phyloP scores from a whole-genome alignment of 306 rosid species.

The Alnus glutinosa region DNA sequence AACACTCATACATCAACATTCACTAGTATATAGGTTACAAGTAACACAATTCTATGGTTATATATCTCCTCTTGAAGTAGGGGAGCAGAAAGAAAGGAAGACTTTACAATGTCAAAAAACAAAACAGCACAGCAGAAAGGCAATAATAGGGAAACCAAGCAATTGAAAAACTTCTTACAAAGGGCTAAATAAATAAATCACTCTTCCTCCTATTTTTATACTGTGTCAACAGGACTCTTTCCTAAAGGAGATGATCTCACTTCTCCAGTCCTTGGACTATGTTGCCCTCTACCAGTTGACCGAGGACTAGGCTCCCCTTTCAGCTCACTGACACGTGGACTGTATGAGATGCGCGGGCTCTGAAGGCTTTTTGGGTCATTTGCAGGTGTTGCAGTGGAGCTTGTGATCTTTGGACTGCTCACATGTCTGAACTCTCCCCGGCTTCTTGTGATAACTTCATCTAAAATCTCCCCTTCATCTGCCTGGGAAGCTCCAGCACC shows the following conservation, averaged over 20 bases:
- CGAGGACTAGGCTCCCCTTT: slow-evolving; percentile 69
- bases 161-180: slow-evolving; percentile 25
- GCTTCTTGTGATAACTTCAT: slow-evolving; percentile 86
- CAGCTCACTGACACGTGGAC: slow-evolving; percentile 62
- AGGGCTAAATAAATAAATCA: slow-evolving; percentile 11
- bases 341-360: slow-evolving; percentile 55
- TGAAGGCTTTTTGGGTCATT: slow-evolving; percentile 42
- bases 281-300: slow-evolving; percentile 50
- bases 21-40: slow-evolving; percentile 22
- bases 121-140: slow-evolving; percentile 29
- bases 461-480: slow-evolving; percentile 79
- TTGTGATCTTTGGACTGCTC: slow-evolving; percentile 75
- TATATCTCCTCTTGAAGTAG: slow-evolving; percentile 20
- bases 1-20: slow-evolving; percentile 28
- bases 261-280: slow-evolving; percentile 61
- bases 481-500: slow-evolving; percentile 58
- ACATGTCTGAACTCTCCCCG: slow-evolving; percentile 90
- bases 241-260: slow-evolving; percentile 55
- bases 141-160: slow-evolving; percentile 30
- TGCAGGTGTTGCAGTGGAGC: slow-evolving; percentile 74
- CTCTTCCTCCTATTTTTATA: slow-evolving; percentile 35
- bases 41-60: slow-evolving; percentile 28
- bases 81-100: slow-evolving; percentile 23
- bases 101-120: slow-evolving; percentile 35
- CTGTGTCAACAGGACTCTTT: slow-evolving; percentile 62